Evolutionary conservation across 495 filamentous ascomycete genomes (phyloP), one percentile per base, ranked within the genome.

Genomic region (Penicillium flavigenum): DNA sequence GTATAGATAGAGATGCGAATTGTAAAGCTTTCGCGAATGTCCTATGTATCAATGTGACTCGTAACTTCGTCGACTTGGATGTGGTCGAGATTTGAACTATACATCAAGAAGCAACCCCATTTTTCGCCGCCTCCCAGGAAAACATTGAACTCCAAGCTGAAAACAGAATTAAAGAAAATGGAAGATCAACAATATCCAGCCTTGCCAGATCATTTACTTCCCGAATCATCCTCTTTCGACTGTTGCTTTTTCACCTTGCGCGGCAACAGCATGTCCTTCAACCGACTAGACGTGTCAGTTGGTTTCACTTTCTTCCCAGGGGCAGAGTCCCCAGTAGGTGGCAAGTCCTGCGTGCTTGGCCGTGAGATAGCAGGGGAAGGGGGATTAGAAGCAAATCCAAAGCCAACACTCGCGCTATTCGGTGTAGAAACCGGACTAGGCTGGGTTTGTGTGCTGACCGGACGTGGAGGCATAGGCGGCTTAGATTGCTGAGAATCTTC

Each of bases 231-330:
- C 8, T 64, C 51, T 1, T 57, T 46, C 44, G 63, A 42, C 8
- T 57, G 54, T 52, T 64, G 62, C 50, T 71, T 67, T 44, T 67
- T 70, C n/a, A 51, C 47, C 26, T 56, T 52, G 27, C 61, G 55
- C 27, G 61, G 50, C 39, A 61, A 64, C 2, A 66, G 48, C 34
- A 66, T 63, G 45, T 68, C 66, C 27, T 67, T 67, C 9, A 66
- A 32, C 17, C 62, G 57, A 34, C 47, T 62, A 8, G 55, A 49
- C 2, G 52, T 49, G 42, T 64, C 59, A 58, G 11, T 20, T 0
- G 57, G 42, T 34, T 63, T 68, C 14, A 34, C 36, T 43, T 66
- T 66, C 41, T 59, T 66, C 17, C 54, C 63, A 11, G 60, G 32
- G 16, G 32, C 59, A 12, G 63, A 44, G n/a, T 39, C 27, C n/a